Evolutionary conservation across 371 early-diverging fungal genomes (phyloP), one percentile per base, ranked within the genome.

Genomic region (Mortierella sp.): DNA sequence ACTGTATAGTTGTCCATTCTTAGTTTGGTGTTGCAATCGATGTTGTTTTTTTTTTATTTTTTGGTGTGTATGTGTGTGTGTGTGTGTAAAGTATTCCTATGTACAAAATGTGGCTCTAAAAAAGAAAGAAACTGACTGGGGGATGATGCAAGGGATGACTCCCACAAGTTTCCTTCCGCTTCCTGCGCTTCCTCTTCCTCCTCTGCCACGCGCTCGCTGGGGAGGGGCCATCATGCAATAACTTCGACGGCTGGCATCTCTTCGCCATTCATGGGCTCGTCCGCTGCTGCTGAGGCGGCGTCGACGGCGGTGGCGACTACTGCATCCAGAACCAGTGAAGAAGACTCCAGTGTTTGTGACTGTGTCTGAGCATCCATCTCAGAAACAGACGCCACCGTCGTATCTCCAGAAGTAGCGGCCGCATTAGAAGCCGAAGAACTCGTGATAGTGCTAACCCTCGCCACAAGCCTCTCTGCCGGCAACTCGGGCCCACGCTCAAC

Each of bases 401-500:
- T 21, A 32, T 32, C 35, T 2, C 38, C 65, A 5, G 65, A 63
- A 41, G 49, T 29, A 16, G 72, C 24, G 8, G 49, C 16, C 21
- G 72, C 11, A 38, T 43, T 60, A 6, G 70, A 35, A 6, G 24
- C 41, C 51, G 55, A 41, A 14, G 21, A 35, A 21, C 35, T 29
- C 3, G 41, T 44, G 44, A 18, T 70, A 8, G 76, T 71, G 24
- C 77, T 65, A 3, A 68, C 68, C 38, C 68, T 38, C 1, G 68
- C 68, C 21, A 68, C 43, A 38, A 70, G 73, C 27, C 74, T 38
- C 60, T 41, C 63, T 0, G 71, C 60, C 18, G 81, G 74, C 63
- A 74, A 46, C 35, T 81, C 77, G 1, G 83, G 80, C 6, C 82
- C 86, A 4, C 86, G 70, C 58, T 86, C 86, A 73, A 86, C 72